Evolutionary conservation across 768 basidiomycete species (phyloP).

Genomic region (Mycena belliarum): DNA sequence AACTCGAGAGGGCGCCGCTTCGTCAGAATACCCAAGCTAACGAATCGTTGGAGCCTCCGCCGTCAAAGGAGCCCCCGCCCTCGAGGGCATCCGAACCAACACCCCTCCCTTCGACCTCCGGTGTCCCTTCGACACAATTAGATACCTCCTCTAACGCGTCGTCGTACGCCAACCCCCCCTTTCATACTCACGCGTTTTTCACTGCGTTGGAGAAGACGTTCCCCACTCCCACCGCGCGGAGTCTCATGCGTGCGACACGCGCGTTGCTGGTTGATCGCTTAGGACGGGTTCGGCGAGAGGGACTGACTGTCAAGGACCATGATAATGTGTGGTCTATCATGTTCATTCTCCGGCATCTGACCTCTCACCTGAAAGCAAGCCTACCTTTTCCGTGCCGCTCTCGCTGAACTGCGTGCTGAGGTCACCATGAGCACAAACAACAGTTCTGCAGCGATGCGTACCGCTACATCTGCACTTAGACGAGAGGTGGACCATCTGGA

Average conservation of each 20-base stretch:
- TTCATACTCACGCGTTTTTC: constrained; percentile 82
- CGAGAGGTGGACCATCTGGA: constrained; percentile 85
- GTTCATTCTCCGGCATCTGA: background rate
- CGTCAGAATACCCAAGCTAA: background rate
- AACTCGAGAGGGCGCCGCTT: constrained; percentile 1
- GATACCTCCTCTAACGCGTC: constrained; percentile 15
- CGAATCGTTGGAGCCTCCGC: background rate
- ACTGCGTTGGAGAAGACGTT: constrained; percentile 70
- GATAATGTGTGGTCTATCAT: constrained; percentile 62
- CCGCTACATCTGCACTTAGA: constrained; percentile 72
- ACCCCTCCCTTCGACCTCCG: constrained; percentile 1
- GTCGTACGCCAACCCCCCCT: constrained; percentile 69
- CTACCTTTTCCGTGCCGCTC: constrained; percentile 90
- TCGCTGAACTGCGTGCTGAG: constrained; percentile 88
- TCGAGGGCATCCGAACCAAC: background rate
- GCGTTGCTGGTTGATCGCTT: constrained; percentile 78
- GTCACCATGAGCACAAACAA: constrained; percentile 80
- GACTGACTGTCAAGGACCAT: constrained; percentile 72
- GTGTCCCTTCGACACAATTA: constrained; percentile 17
- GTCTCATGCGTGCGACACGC: constrained; percentile 82
- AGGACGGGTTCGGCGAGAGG: constrained; percentile 70
- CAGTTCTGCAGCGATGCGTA: constrained; percentile 80
- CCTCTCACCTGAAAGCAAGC: constrained; percentile 66
- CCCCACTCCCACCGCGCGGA: constrained; percentile 69
- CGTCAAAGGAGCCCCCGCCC: background rate